Evolutionary conservation across 2,329 filamentous ascomycete genomes (phyloP), one percentile per base, ranked within the genome.

Genomic region (Cryphonectria naterciae): DNA sequence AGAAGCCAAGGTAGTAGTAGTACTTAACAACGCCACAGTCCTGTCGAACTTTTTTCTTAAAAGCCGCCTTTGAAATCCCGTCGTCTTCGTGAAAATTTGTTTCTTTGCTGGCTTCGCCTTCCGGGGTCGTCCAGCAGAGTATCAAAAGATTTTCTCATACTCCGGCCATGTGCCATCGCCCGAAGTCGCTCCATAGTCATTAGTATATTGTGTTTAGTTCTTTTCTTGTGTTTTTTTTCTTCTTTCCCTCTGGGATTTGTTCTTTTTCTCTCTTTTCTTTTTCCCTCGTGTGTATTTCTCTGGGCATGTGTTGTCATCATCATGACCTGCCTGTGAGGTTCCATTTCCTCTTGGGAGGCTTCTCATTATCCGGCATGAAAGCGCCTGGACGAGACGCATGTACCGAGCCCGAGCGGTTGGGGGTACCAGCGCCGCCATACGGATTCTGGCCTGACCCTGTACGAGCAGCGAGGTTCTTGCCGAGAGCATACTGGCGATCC

Each of bases 401-500:
- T 67, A 80, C 77, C 22, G 83, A 82, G 37, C 61, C 65, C 74
- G 77, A 67, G 73, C 75, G 68, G 70, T 74, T 58, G 72, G 72
- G 39, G 13, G 77, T 75, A 56, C 78, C 77, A 11, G 76, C 76
- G 70, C 79, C 79, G 39, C 76, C 78, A 68, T 80, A 80, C 13
- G 79, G 79, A 13, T 75, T 74, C 62, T 73, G 72, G 56, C 76
- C 77, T 2, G 75, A 76, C 65, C 74, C 72, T 13, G 73, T 71
- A 49, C 74, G 74, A 70, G 73, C 64, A 0, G 76, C 76, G 8
- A 83, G 78, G 67, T 82, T 81, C 74, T 85, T 84, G 76, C 81
- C 82, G 15, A 86, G 81, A 43, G 84, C 83, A 74, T 84, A 84
- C 76, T 86, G 83, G 56, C 85, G 85, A 76, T 92, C 91, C 80